Conservation (phyloP, 2,329 filamentous ascomycete species). For the Aspergillus sp. region DNA sequence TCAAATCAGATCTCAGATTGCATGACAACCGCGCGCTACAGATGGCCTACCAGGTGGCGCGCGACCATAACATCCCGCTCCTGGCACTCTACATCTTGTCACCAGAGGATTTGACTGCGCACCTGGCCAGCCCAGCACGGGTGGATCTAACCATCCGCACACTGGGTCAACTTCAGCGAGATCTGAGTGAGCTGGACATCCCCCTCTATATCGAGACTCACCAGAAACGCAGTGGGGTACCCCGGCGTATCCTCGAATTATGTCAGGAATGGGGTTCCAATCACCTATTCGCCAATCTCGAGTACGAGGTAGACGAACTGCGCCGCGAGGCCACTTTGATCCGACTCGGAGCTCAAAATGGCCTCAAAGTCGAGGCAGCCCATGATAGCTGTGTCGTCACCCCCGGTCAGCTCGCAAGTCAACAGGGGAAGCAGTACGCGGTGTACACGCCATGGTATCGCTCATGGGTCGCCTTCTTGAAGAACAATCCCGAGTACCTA, state of each 20-base stretch:
- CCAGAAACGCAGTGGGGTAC: slow-evolving; percentile 62
- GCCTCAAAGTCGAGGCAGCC: slow-evolving; percentile 67
- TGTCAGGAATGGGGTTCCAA: slow-evolving; percentile 70
- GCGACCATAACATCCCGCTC: slow-evolving; percentile 66
- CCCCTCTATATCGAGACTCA: slow-evolving; percentile 75
- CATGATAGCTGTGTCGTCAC: slow-evolving; percentile 83
- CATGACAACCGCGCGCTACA: slow-evolving; percentile 72
- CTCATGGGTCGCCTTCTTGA: slow-evolving; percentile 71
- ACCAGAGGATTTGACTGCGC: slow-evolving; percentile 81
- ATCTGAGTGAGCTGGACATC: slow-evolving; percentile 70
- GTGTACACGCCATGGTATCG: slow-evolving; percentile 84
- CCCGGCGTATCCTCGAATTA: slow-evolving; percentile 62
- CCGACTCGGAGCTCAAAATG: slow-evolving; percentile 58
- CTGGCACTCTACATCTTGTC: slow-evolving; percentile 77
- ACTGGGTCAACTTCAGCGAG: slow-evolving; percentile 62
- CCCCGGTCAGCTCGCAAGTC: slow-evolving; percentile 66
- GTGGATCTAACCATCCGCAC: slow-evolving; percentile 81
- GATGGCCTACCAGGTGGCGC: slow-evolving; percentile 66
- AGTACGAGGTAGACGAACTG: slow-evolving; percentile 90
- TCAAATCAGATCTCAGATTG: slow-evolving; percentile 76
- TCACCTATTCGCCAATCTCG: slow-evolving; percentile 78
- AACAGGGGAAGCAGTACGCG: slow-evolving; percentile 74
- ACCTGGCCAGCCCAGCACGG: slow-evolving; percentile 68
- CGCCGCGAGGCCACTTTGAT: slow-evolving; percentile 71
- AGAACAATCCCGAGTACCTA: slow-evolving; percentile 67